Base-by-base conservation (phyloP, 2,329 filamentous ascomycete genomes). In the Colletotrichum tropicicola region DNA sequence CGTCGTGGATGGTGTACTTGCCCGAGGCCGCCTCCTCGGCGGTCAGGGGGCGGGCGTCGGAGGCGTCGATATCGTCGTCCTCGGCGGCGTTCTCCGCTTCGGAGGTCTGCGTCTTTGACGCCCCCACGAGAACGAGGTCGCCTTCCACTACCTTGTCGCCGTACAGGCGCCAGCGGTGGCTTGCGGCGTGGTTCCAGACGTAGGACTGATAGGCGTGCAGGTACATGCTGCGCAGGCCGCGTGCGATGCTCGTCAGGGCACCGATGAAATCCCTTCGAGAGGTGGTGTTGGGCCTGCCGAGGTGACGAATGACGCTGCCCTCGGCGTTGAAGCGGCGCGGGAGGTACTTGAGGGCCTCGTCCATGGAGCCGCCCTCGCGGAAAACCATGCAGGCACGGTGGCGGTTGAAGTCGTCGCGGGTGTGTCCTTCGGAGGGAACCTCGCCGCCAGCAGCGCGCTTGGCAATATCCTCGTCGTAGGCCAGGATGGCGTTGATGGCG, bases 121-220 rank as follows among this genome's bases (percentile, higher is more conserved):
- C 74, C 19, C 78, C 77, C 49, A 80, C 75, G 21, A 97, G 83
- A 44, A 98, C 89, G 10, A 99, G 86, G 75, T 99, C 96, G 30
- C 96, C 96, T 70, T 91, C 87, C 13, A 97, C 85, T 15, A 98
- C 92, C 58, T 84, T 85, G 64, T 84, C 78, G 53, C 94, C 94
- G 74, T 91, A 91, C 3, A 87, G 80, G 43, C 89, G 87, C 91
- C 93, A 97, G 48, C 96, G 91, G 70, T 91, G 89, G 69, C 92
- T 93, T 2, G 89, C 92, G 12, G 89, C 92, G 69, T 89, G 87
- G 79, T 99, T 99, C 95, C 95, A 99, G 8, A 99, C 90, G 37
- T 94, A 87, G 6, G 92, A 97, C 77, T 99, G 96, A 78, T 98
- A 98, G 5, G 96, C 95, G 76, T 99, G 96, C 15, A 97, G 90